Conservation (phyloP, 495 filamentous ascomycete genomes). For the Peziza echinospora region DNA sequence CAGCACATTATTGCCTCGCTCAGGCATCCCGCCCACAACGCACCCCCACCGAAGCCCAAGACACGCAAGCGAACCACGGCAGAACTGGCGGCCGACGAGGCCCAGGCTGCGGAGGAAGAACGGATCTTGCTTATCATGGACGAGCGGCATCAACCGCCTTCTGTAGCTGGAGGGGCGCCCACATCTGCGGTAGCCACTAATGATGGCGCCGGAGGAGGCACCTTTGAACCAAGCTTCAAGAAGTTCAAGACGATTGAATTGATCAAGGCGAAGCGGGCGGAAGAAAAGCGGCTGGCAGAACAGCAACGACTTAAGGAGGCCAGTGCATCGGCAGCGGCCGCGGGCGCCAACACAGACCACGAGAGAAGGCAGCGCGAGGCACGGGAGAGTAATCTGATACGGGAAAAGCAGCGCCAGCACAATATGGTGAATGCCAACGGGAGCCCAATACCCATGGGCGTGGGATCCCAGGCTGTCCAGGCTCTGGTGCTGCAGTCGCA, state of each 20-base stretch:
- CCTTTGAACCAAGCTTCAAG: slow-evolving; percentile 74
- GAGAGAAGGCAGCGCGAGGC: slow-evolving; percentile 13
- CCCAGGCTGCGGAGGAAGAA: slow-evolving; percentile 67
- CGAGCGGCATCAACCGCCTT: slow-evolving; percentile 46
- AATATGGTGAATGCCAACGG: slow-evolving; percentile 15
- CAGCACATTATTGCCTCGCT: slow-evolving; percentile 46
- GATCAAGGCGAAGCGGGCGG: slow-evolving; percentile 56
- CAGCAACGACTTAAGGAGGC: slow-evolving; percentile 45
- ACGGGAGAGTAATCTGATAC: slow-evolving; percentile 23
- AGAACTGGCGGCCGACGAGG: slow-evolving; percentile 84
- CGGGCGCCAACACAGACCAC: slow-evolving; percentile 12
- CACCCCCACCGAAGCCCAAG: slow-evolving; percentile 62
- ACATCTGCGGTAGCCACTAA: slow-evolving; percentile 37
- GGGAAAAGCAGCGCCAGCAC: slow-evolving; percentile 21
- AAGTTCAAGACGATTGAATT: slow-evolving; percentile 73
- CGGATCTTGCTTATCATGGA: slow-evolving; percentile 85
- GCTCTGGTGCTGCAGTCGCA: slow-evolving; percentile 19
- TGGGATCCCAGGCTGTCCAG: too few species aligned
- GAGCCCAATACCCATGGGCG: slow-evolving; percentile 25
- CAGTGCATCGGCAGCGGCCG: slow-evolving; percentile 26
- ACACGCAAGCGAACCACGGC: slow-evolving; percentile 80
- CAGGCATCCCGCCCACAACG: slow-evolving; percentile 50
- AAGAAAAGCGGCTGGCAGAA: slow-evolving; percentile 38
- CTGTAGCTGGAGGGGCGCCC: slow-evolving; percentile 28
- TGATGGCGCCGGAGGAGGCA: slow-evolving; percentile 47